Base-by-base conservation (phyloP, 2,329 filamentous ascomycete genomes). In the Fusarium sp. region DNA sequence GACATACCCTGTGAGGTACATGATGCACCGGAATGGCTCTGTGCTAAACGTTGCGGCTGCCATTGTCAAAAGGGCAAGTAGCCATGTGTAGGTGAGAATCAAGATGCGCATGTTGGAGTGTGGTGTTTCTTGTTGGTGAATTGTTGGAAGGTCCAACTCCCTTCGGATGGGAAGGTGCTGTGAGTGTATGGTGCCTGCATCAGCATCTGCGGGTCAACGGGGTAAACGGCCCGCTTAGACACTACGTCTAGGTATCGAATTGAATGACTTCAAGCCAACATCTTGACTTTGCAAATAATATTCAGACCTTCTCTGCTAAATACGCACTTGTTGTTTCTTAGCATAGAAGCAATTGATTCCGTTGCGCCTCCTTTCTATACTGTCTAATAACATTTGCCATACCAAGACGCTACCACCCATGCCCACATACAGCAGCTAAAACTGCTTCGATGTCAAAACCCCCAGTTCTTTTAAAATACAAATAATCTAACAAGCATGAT, bases 1-100 rank as follows among this genome's bases (percentile, higher is more conserved):
- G 28, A 50, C 54, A 19, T 65, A 84, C 84, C 85, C 84, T 1
- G 84, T 86, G 46, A 86, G 76, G 69, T 87, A 87, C 82, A 85
- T 84, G 57, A 85, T 70, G 45, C 79, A 83, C 43, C 77, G 73
- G 19, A 73, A 59, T 42, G 71, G 44, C 40, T 67, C 59, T 1
- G 31, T 6, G 26, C 13, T 31, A 21, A 46, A 36, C 11, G 40
- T 11, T 7, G 53, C 62, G 6, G 19, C 9, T 13, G 22, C 33
- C 34, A 34, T 34, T 7, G 33, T 28, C 15, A 40, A 22, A 19
- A 67, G 15, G 6, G 38, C 31, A 43, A 70, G 28, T 2, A 46
- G 11, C 50, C 46, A 68, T 31, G 31, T 11, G 36, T 24, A 46
- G 6, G 22, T 5, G 6, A 13, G 21, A 14, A 19, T 17, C 5